These are phyloP conservation scores for Populus hybrid DNA, from an alignment of 441 rosid species.

Conservation along the genomic window DNA sequence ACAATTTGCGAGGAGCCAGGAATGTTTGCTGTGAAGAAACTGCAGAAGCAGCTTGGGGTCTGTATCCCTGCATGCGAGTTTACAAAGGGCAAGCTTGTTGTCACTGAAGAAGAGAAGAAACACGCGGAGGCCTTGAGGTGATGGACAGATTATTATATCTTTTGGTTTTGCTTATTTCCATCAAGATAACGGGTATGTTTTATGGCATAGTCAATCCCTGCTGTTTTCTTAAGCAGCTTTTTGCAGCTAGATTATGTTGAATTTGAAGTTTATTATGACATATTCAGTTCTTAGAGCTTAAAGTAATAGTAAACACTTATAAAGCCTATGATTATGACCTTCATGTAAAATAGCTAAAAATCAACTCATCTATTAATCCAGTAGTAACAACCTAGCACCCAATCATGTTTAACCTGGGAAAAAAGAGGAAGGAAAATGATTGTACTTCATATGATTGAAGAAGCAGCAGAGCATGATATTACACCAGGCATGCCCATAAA, in stretches of 20 bases:
- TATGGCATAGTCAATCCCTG: background rate
- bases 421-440: background rate
- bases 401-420: background rate
- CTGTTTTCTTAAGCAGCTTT: background rate
- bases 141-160: slow-evolving; percentile 1
- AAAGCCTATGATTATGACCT: background rate
- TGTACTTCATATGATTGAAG: background rate
- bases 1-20: slow-evolving; percentile 36
- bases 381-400: background rate
- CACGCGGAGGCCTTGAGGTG: slow-evolving; percentile 19
- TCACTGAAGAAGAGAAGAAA: slow-evolving; percentile 38
- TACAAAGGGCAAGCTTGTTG: slow-evolving; percentile 72
- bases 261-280: background rate
- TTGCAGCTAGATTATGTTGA: background rate
- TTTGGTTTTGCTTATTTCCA: background rate
- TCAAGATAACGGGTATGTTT: background rate
- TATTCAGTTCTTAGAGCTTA: background rate
- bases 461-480: background rate
- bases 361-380: background rate
- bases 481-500: background rate
- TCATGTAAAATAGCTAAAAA: background rate
- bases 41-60: slow-evolving; percentile 79
- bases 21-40: slow-evolving; percentile 77
- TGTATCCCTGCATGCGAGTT: slow-evolving; percentile 63
- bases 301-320: background rate